Percentiles rank a stretch among this genome's conserved stretches.
phyloP scores from a whole-genome alignment of 2,329 filamentous ascomycete species.

The Trichoderma cornu-damae region DNA sequence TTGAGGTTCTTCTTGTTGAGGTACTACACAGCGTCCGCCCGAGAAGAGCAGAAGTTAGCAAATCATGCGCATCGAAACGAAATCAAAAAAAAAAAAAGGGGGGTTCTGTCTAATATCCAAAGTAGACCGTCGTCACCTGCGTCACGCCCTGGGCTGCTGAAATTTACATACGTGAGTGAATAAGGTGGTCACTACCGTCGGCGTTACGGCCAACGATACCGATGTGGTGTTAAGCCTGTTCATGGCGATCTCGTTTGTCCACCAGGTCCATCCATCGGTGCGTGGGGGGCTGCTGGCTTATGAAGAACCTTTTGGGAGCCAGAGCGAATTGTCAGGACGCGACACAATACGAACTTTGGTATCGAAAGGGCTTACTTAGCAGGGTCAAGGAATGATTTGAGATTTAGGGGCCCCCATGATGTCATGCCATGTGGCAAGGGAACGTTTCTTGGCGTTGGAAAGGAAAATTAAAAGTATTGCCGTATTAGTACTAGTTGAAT shows the following conservation, averaged over 20 bases:
- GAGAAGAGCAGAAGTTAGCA: neutral
- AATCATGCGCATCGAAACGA: neutral
- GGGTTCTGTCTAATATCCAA: neutral
- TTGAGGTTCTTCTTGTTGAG: slow-evolving; percentile 69
- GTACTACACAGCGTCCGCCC: slow-evolving; percentile 53
- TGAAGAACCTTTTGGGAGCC: neutral
- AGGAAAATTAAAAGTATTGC: neutral
- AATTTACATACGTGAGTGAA: slow-evolving; percentile 67
- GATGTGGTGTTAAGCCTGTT: slow-evolving; percentile 68
- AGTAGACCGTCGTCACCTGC: neutral
- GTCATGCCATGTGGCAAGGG: slow-evolving; percentile 18
- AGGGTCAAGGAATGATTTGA: slow-evolving; percentile 3
- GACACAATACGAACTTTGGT: neutral
- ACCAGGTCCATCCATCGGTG: neutral
- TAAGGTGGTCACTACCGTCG: slow-evolving; percentile 80
- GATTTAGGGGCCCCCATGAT: slow-evolving; percentile 20
- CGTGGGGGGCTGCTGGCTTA: neutral
- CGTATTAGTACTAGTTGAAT: neutral
- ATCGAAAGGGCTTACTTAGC: neutral
- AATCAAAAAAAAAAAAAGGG: neutral
- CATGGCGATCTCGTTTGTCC: slow-evolving; percentile 30
- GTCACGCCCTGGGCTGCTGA: neutral
- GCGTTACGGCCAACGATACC: slow-evolving; percentile 77
- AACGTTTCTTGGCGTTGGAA: slow-evolving; percentile 1
- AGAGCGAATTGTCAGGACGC: neutral